These are phyloP conservation scores for Rhodamnia rubescens DNA, from an alignment of 345 rosid species.

Conservation along the genomic window DNA sequence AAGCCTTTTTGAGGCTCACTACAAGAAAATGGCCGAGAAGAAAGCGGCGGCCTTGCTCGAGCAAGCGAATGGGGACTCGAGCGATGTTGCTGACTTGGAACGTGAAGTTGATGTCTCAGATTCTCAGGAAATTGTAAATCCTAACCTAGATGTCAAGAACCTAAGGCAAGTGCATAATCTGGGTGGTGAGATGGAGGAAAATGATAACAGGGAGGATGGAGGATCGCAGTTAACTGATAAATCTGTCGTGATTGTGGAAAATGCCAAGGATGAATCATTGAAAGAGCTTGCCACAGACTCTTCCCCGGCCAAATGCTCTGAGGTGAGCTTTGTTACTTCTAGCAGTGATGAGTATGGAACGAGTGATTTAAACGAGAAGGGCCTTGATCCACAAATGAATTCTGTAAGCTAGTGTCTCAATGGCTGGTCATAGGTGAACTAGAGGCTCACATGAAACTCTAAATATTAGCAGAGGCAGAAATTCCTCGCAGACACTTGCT, in stretches of 20 bases:
- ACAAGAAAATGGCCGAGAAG: conserved; percentile 6
- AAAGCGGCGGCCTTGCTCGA: conserved; percentile 59
- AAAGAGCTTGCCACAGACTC: not conserved
- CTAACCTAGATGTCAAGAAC: not conserved
- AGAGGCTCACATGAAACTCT: not conserved
- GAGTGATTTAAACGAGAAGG: conserved; percentile 10
- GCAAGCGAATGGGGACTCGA: conserved; percentile 24
- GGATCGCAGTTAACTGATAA: not conserved
- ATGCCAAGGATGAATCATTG: conserved; percentile 7
- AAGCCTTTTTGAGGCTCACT: conserved; percentile 15
- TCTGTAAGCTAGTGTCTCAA: not conserved
- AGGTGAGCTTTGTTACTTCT: conserved; percentile 29
- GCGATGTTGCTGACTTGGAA: conserved; percentile 8
- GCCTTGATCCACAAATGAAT: not conserved
- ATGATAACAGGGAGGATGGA: not conserved
- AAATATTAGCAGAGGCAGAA: not conserved
- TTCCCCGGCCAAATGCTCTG: conserved; percentile 9
- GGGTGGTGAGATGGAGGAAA: conserved; percentile 10
- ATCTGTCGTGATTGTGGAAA: not conserved
- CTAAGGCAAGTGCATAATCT: not conserved
- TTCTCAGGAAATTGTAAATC: not conserved
- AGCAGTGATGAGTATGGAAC: conserved; percentile 11
- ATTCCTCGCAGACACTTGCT: not conserved
- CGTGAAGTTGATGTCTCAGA: not conserved
- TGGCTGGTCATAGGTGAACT: not conserved